Conservation (phyloP, 1,284 basidiomycete genomes). For the Ustanciosporium gigantosporum region DNA sequence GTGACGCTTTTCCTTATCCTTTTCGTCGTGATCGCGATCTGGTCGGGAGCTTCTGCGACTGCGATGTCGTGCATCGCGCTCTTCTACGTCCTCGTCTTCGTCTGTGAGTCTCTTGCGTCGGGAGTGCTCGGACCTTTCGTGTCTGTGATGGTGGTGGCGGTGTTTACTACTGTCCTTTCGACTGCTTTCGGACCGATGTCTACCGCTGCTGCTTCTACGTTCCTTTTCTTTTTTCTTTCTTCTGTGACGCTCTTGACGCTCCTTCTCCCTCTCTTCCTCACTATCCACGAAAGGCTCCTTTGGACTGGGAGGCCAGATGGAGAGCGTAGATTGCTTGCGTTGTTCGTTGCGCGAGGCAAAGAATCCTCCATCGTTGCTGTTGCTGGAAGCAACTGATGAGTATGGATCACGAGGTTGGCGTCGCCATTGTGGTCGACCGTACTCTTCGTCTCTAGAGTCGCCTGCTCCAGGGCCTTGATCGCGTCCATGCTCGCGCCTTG, state of each 20-base stretch:
- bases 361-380: slow-evolving; percentile 16
- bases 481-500: neutral
- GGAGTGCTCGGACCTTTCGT: neutral
- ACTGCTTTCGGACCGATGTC: no score
- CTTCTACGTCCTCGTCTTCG: no score
- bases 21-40: no score
- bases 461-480: no score
- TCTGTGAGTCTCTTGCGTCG: neutral
- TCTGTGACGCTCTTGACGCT: slow-evolving; percentile 12
- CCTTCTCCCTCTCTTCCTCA: slow-evolving; percentile 38
- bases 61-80: no score
- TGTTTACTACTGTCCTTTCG: no score
- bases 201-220: no score
- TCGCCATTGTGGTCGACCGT: slow-evolving; percentile 32
- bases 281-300: slow-evolving; percentile 31
- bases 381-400: slow-evolving; percentile 6
- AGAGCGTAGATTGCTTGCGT: slow-evolving; percentile 39
- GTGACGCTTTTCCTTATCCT: no score
- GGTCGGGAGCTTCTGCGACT: no score
- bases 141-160: neutral
- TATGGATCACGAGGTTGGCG: slow-evolving; percentile 31
- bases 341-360: slow-evolving; percentile 42
- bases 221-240: slow-evolving; percentile 15
- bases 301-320: slow-evolving; percentile 49
- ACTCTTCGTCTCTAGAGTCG: no score